A percentile compares a stretch with the other conserved stretches of the same genome.
These are phyloP conservation scores for Epichloe sp. DNA, from an alignment of 2,329 filamentous ascomycete genomes.

Conservation along the genomic window DNA sequence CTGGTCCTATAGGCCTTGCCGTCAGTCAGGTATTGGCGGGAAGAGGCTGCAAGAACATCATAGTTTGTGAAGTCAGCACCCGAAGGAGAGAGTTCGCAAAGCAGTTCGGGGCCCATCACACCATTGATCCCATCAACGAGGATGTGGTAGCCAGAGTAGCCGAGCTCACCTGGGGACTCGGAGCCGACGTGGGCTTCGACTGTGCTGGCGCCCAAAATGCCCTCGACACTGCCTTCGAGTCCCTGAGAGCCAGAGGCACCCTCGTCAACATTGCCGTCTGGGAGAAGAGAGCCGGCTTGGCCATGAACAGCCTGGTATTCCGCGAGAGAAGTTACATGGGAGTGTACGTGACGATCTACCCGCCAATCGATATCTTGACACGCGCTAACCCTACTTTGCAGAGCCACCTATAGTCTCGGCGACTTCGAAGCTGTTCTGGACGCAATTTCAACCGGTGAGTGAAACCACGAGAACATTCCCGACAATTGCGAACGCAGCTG, in stretches of 20 bases:
- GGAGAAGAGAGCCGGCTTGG: conserved; percentile 30
- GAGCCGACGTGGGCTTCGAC: conserved; percentile 48
- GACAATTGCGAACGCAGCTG: neutral
- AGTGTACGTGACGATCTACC: conserved; percentile 7
- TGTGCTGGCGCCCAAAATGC: conserved; percentile 45
- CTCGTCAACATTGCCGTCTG: conserved; percentile 54
- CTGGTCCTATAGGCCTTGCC: conserved; percentile 35
- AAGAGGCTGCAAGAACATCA: conserved; percentile 32
- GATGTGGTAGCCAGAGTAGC: conserved; percentile 32
- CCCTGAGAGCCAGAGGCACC: conserved; percentile 38
- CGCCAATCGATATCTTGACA: conserved; percentile 8
- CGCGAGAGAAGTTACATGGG: conserved; percentile 12
- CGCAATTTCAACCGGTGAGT: conserved; percentile 22
- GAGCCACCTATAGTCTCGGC: conserved; percentile 16
- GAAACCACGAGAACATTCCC: too few species aligned
- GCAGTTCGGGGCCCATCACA: conserved; percentile 30
- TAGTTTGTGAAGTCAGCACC: conserved; percentile 32
- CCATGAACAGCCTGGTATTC: conserved; percentile 13
- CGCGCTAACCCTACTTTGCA: conserved; percentile 34
- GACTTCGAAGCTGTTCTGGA: conserved; percentile 46
- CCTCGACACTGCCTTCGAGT: conserved; percentile 30
- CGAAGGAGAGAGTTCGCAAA: conserved; percentile 28
- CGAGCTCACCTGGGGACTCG: conserved; percentile 33
- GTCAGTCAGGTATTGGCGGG: conserved; percentile 33
- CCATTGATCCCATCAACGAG: conserved; percentile 28